Base-by-base conservation (phyloP, 768 basidiomycete species). In the Lactarius quietus region DNA sequence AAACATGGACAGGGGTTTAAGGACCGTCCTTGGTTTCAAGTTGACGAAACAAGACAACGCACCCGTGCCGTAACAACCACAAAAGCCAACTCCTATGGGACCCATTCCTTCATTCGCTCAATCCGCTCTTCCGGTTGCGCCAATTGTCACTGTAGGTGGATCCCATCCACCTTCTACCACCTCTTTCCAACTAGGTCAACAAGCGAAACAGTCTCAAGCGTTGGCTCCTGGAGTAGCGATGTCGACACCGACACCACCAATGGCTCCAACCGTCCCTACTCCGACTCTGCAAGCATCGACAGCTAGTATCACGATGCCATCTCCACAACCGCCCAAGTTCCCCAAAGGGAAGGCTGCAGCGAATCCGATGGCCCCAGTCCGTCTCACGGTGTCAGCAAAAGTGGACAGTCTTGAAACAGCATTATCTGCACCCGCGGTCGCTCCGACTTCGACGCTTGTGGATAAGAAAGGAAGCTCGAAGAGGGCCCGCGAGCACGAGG, bases 401-500 rank as follows among this genome's bases (percentile, higher is more conserved):
- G 57, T 61, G 17, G 64, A 60, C 20, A 18, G 7, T 59, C 17
- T 68, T 61, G 55, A 71, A 41, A 63, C 64, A 2, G 69, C 74
- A 59, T 55, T 68, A 36, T 52, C 71, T 2, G 26, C 66, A 15
- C 57, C 61, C 1, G 45, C 18, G 8, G 48, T 28, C 8, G 7
- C 63, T 12, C 18, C 57, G 5, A 61, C 56, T 18, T 63, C 65
- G 52, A 62, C 66, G 17, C 60, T 66, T 18, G 56, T 63, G 2
- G 71, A 72, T 35, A 28, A 69, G 15, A 68, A 72, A 52, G 45
- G 66, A 4, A 64, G 73, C n/a, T 17, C 31, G 10, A 73, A 89
- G 82, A 73, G 83, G 23, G 79, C 81, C 15, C 84, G 85, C 33
- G 86, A 87, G 31, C 87, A 87, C 20, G 73, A 77, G 29, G 28